These are phyloP conservation scores for Meyerozyma carpophila DNA, from an alignment of 1,139 yeast genomes.

Conservation along the genomic window DNA sequence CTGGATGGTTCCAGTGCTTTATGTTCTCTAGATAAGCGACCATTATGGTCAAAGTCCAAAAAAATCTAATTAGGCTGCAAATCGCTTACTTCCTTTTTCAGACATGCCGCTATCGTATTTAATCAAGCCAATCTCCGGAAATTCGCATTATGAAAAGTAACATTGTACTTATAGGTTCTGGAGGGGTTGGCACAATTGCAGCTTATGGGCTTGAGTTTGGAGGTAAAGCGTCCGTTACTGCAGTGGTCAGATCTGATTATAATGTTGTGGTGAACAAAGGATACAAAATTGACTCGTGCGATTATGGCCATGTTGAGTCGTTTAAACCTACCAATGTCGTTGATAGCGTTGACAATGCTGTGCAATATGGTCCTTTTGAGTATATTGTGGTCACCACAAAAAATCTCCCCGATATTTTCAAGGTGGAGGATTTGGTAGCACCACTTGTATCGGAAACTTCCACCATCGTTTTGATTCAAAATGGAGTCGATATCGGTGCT, in stretches of 20 bases:
- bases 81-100: too few species aligned
- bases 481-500: constrained; percentile 69
- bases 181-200: constrained; percentile 72
- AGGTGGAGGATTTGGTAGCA: constrained; percentile 51
- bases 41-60: too few species aligned
- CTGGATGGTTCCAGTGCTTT: too few species aligned
- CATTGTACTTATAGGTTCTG: constrained; percentile 46
- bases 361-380: constrained; percentile 50
- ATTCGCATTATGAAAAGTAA: neutral
- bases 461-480: constrained; percentile 60
- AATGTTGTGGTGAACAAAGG: constrained; percentile 48
- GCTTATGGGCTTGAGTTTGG: constrained; percentile 50
- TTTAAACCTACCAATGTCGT: constrained; percentile 53
- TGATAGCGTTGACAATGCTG: constrained; percentile 41
- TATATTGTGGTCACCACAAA: constrained; percentile 66
- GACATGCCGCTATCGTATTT: too few species aligned
- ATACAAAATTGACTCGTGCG: constrained; percentile 52
- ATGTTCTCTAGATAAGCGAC: too few species aligned
- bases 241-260: constrained; percentile 65
- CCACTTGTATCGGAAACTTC: constrained; percentile 46
- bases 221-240: constrained; percentile 48
- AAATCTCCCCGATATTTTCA: constrained; percentile 63
- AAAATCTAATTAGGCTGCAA: too few species aligned
- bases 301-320: constrained; percentile 48
- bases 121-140: too few species aligned